Evolutionary conservation across 2,329 filamentous ascomycete genomes (phyloP), one percentile per base, ranked within the genome.

Genomic region (Aspergillus ibericus): DNA sequence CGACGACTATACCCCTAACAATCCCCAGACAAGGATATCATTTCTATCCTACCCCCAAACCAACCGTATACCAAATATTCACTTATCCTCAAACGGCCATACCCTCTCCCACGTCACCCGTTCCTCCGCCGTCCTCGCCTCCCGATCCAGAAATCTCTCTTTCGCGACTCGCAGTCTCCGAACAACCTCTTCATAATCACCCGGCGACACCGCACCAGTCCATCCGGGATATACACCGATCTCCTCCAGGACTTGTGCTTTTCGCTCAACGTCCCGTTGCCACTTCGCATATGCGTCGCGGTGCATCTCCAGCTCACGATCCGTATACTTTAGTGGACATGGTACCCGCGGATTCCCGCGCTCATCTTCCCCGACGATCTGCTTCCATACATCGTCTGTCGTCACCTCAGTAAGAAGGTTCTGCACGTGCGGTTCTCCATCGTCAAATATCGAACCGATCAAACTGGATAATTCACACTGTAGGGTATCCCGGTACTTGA

Each of bases 161-260:
- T 32, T 32, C 10, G 29, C 29, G 12, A 32, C 8, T 10, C 9
- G 9, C 9, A 32, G 12, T 10, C 29, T 32, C 7, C 29, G 29
- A 32, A 32, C 29, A 10, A 10, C 29, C 12, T 32, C 29, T 9
- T 60, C 57, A 52, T 63, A 65, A 15, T 65, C 57, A 12, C 51
- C 16, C 46, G 62, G 57, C 47, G 53, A 56, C 16, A 64, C 62
- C 18, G 59, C 62, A 32, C 60, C 63, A 53, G 62, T 63, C 63
- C 62, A 67, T n/a, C 65, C 64, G 13, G 52, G 53, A 55, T 65
- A 66, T 2, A 59, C 59, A 3, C 62, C 62, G 35, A 65, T 44
- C 50, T 63, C 58, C 16, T 61, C 51, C 38, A 64, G 18, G 4
- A 66, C 51, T 47, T 52, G 58, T 25, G 58, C 22, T 57, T 65